Conservation (phyloP, 345 rosid genomes). For the Moringa oleifera region DNA sequence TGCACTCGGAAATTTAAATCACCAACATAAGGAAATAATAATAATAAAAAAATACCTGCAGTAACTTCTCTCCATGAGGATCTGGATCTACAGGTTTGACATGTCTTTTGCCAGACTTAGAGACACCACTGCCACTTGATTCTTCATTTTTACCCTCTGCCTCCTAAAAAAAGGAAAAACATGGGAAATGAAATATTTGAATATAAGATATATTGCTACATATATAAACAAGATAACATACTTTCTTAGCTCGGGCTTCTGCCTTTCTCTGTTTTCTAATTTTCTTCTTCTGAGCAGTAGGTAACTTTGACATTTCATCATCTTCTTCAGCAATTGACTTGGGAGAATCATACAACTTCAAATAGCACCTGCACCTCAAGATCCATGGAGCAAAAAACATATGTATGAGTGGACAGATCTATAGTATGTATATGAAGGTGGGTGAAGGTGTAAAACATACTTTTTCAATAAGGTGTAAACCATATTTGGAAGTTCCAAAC, state of each 20-base stretch:
- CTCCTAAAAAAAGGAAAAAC: constrained; percentile 48
- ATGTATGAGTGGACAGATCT: background rate
- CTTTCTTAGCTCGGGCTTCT: constrained; percentile 97
- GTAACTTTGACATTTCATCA: constrained; percentile 68
- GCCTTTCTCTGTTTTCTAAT: constrained; percentile 89
- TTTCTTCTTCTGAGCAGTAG: constrained; percentile 91
- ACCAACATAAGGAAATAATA: background rate
- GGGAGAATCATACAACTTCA: constrained; percentile 83
- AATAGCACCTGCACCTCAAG: constrained; percentile 71
- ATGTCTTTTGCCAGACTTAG: constrained; percentile 84
- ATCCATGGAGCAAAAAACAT: constrained; percentile 1
- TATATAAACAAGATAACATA: constrained; percentile 21
- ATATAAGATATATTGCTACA: constrained; percentile 2
- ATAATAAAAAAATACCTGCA: constrained; percentile 58
- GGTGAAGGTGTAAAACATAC: background rate
- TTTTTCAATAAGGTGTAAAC: too few relatives aligned
- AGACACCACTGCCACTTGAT: constrained; percentile 52
- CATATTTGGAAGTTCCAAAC: background rate
- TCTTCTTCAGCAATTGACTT: constrained; percentile 76
- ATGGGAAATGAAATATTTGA: constrained; percentile 18
- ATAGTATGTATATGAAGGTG: background rate
- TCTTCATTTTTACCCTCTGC: constrained; percentile 88
- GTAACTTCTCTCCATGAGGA: constrained; percentile 83
- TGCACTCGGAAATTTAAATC: background rate
- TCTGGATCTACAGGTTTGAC: constrained; percentile 93